Base-by-base conservation (phyloP, 2,329 filamentous ascomycete species). In the Xylaria sp. region DNA sequence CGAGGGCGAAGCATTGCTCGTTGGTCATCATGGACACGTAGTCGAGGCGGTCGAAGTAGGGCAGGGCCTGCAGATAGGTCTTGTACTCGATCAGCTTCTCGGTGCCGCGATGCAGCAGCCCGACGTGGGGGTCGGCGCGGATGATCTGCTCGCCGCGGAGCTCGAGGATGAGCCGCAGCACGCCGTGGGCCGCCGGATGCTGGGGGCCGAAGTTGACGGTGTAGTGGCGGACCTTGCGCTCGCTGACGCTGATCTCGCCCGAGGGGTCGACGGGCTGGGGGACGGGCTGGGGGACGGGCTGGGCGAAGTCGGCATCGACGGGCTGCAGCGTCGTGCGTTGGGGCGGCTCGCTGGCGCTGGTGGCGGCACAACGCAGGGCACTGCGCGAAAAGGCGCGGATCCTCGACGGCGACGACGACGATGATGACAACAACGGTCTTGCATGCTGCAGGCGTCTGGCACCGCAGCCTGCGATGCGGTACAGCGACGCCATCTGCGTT, bases 11-110 rank as follows among this genome's bases (percentile, higher is more conserved):
- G 79, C 94, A 97, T 83, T 99, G 96, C 86, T 99, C 96, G 82
- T 99, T 99, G 77, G 96, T 99, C 96, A 99, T 99, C 96, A 99
- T 99, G 77, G 94, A 97, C 74, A 97, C 94, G 81, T 99, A 99
- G 83, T 99, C 96, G 80, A 99, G 87, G 75, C 96, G 93, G 83
- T 99, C 96, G 80, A 99, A 99, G 86, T 99, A 99, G 63, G 96
- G 96, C 78, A 99, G 86, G 65, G 96, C 96, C 86, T 99, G 96
- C 77, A 98, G 88, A 79, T 99, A 99, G 75, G 95, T 97, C 87
- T 97, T 97, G 88, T 99, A 99, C 86, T 99, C 96, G 83, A 98
- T 98, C 83, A 99, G 89, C 88, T 99, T 99, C 87, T 99, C 96
- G 70, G 96, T 99, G 74, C 96, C 96, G 76, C 96, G 90, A 82